Evolutionary conservation across 768 basidiomycete species (phyloP), one percentile per base, ranked within the genome.

Genomic region (Podaxis sp.): DNA sequence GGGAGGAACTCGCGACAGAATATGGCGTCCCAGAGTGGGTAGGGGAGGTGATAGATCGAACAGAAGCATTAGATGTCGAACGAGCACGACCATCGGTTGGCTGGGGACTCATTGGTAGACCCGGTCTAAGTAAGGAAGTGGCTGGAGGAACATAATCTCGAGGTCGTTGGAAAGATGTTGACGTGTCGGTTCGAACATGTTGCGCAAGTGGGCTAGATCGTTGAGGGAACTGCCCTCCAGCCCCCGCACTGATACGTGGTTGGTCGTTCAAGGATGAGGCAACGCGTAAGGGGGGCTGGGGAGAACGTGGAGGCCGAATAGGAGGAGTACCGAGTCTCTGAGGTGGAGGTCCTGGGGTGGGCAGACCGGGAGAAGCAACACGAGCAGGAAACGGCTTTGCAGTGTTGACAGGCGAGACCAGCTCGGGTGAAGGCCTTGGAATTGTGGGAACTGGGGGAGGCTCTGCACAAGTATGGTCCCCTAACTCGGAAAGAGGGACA

Each of bases 391-490:
- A 28, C 79, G 77, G 50, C 74, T 73, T 14, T 85, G 83, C 23
- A 84, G 72, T 40, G 85, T 76, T 68, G 18, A 76, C 73, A 14
- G 76, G 73, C 57, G 73, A 71, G 28, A 76, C 77, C 21, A 82
- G 76, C 6, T 27, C n/a, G 36, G 74, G 68, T 2, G 72, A 40
- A 28, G 77, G 76, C 50, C 72, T 76, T 16, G 73, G 75, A 1
- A 76, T 68, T 14, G 72, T 68, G 51, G 83, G 79, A 9, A 78
- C 69, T 16, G 86, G 78, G 1, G 82, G 79, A 9, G 78, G 66
- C 10, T 78, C 72, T 5, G 77, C 64, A 72, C 94, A 97, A 69
- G 85, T 76, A 69, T 96, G 94, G 63, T 92, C 89, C 38, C 86
- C 86, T 37, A 96, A 85, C 50, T 86, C 79, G 50, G 80, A 74